Evolutionary conservation across 768 basidiomycete species (phyloP).

Genomic region (Chalciporus chontae): DNA sequence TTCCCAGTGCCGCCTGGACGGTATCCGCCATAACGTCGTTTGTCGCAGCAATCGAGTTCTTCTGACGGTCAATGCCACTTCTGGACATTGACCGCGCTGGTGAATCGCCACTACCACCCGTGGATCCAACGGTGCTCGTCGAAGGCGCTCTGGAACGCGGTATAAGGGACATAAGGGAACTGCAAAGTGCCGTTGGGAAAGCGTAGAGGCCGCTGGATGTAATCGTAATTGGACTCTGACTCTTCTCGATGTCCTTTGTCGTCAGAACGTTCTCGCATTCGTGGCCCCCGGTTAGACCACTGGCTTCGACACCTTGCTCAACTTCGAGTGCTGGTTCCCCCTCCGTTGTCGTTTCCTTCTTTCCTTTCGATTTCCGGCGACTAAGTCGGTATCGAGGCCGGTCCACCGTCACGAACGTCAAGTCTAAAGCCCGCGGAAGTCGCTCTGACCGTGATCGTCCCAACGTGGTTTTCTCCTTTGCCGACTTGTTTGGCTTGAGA

Average conservation of each 20-base stretch:
- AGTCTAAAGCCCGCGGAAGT: slow-evolving; percentile 17
- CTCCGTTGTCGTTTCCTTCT: neutral
- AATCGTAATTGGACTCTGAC: too few relatives aligned
- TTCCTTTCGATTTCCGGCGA: slow-evolving; percentile 10
- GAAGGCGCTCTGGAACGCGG: slow-evolving; percentile 19
- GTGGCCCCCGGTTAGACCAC: neutral
- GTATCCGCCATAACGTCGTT: slow-evolving; percentile 2
- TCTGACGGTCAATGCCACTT: neutral
- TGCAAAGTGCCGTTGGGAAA: slow-evolving; percentile 7
- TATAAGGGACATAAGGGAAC: neutral
- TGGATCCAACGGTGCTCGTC: slow-evolving; percentile 20
- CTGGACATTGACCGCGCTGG: neutral
- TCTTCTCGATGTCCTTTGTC: neutral
- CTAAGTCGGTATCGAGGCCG: slow-evolving; percentile 20
- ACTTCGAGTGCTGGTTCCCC: neutral
- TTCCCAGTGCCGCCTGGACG: slow-evolving; percentile 22
- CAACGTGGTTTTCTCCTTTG: slow-evolving; percentile 2
- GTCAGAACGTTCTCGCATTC: neutral
- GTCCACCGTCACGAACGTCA: slow-evolving; percentile 21
- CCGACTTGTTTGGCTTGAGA: neutral
- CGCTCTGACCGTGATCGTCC: slow-evolving; percentile 26
- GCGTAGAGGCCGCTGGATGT: neutral
- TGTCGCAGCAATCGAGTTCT: neutral
- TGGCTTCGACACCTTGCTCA: neutral
- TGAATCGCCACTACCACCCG: neutral